phyloP scores from a whole-genome alignment of 2,329 filamentous ascomycete genomes.

The Exutisphaerella laricina region DNA sequence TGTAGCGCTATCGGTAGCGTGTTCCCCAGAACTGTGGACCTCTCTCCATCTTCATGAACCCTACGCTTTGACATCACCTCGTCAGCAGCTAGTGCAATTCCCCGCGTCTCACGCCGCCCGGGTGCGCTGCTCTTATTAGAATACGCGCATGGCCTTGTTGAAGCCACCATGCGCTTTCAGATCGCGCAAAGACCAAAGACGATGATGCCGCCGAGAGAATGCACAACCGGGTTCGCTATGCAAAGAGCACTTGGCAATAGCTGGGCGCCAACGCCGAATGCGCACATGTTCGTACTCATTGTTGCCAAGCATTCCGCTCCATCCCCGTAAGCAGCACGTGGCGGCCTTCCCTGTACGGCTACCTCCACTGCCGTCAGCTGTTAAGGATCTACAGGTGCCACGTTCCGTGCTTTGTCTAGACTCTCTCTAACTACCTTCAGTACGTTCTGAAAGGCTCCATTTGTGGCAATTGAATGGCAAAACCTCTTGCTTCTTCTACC shows the following conservation, averaged over 20 bases:
- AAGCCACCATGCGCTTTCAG: too few relatives aligned
- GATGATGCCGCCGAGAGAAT: slow-evolving; percentile 1
- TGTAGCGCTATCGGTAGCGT: too few relatives aligned
- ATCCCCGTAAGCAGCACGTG: slow-evolving; percentile 7
- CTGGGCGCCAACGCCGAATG: slow-evolving; percentile 8
- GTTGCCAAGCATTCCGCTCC: slow-evolving; percentile 14
- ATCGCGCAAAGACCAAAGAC: neutral
- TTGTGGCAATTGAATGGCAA: slow-evolving; percentile 26
- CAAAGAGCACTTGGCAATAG: slow-evolving; percentile 10
- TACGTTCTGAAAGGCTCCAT: neutral
- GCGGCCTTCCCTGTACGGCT: slow-evolving; percentile 3
- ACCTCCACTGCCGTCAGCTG: slow-evolving; percentile 7
- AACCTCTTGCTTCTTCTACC: slow-evolving; percentile 19
- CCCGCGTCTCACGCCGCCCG: too few relatives aligned
- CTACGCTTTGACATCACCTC: too few relatives aligned
- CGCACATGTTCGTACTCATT: slow-evolving; percentile 10
- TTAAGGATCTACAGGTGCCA: slow-evolving; percentile 1
- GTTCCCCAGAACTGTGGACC: too few relatives aligned
- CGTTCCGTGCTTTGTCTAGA: neutral
- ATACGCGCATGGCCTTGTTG: too few relatives aligned
- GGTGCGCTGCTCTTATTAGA: too few relatives aligned
- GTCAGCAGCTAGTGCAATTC: too few relatives aligned
- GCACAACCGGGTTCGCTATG: slow-evolving; percentile 3
- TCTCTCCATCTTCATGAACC: too few relatives aligned
- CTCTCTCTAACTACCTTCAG: slow-evolving; percentile 2